These are phyloP conservation scores for Dacryopinax primogenitus DNA, from an alignment of 768 basidiomycete genomes.

Conservation along the genomic window DNA sequence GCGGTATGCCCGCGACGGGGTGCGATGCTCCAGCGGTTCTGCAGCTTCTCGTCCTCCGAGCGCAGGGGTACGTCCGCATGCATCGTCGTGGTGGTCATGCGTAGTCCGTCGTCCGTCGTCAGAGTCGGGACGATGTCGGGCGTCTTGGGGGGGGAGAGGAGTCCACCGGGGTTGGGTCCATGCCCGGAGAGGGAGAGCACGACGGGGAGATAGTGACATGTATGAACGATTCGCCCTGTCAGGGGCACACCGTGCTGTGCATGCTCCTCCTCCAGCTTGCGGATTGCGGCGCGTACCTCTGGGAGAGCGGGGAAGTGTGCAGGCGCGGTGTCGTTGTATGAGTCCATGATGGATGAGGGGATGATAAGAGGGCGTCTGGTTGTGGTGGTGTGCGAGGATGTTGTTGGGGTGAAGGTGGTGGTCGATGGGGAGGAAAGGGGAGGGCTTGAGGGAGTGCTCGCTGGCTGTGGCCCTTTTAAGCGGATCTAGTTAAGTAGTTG, in stretches of 20 bases:
- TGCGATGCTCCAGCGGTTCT: conserved; percentile 50
- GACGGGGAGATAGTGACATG: conserved; percentile 81
- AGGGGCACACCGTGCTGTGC: conserved; percentile 55
- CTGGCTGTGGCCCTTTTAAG: not conserved
- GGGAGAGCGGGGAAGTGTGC: conserved; percentile 28
- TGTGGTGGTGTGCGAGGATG: not conserved
- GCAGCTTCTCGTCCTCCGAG: not conserved
- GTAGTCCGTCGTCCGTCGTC: conserved; percentile 28
- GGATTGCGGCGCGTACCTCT: conserved; percentile 61
- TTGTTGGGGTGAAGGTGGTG: not conserved
- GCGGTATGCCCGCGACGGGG: conserved; percentile 84
- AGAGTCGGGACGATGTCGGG: conserved; percentile 47
- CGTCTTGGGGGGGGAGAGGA: conserved; percentile 60
- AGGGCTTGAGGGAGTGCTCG: not conserved
- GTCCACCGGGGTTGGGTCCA: conserved; percentile 24
- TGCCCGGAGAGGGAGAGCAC: conserved; percentile 44
- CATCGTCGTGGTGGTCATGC: not conserved
- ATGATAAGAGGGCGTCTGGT: not conserved
- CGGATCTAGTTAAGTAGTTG: not conserved
- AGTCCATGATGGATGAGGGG: not conserved
- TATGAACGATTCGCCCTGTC: conserved; percentile 81
- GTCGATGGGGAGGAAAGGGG: not conserved
- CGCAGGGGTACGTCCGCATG: not conserved
- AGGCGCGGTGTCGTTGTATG: not conserved
- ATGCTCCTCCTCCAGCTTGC: conserved; percentile 58